Evolutionary conservation across 345 rosid genomes (phyloP).

Genomic region (Noccaea bulbosa): DNA sequence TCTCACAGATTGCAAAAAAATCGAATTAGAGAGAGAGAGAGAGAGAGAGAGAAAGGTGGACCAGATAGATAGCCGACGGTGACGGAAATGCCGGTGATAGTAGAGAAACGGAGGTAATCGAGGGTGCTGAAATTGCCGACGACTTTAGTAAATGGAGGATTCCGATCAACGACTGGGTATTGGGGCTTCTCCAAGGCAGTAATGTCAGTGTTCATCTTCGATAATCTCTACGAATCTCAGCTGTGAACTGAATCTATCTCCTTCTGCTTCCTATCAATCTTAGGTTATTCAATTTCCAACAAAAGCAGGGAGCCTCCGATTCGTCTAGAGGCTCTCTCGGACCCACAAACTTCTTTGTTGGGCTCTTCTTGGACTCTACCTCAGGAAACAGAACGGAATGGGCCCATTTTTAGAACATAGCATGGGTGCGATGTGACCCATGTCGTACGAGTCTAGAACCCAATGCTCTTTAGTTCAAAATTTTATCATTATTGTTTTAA

Average conservation of each 20-base stretch:
- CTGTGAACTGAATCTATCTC: slow-evolving; percentile 4
- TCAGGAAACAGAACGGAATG: background rate
- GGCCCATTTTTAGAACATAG: background rate
- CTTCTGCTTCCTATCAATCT: background rate
- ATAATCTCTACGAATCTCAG: background rate
- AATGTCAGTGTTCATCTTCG: slow-evolving; percentile 86
- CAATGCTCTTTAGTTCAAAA: too few relatives aligned
- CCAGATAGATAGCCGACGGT: slow-evolving; percentile 96
- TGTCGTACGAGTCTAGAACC: too few relatives aligned
- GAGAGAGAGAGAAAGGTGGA: slow-evolving; percentile 27
- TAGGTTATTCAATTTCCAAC: slow-evolving; percentile 25
- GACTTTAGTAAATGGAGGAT: slow-evolving; percentile 80
- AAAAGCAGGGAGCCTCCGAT: slow-evolving; percentile 1
- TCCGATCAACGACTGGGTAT: slow-evolving; percentile 84
- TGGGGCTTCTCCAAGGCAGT: slow-evolving; percentile 93
- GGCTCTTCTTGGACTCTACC: slow-evolving; percentile 11
- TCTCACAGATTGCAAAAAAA: slow-evolving; percentile 1
- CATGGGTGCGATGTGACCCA: too few relatives aligned
- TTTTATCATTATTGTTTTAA: too few relatives aligned
- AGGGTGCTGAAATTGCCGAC: slow-evolving; percentile 81
- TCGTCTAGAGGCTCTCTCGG: slow-evolving; percentile 7
- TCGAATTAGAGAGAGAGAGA: background rate
- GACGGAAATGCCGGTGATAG: slow-evolving; percentile 83
- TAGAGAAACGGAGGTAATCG: slow-evolving; percentile 76
- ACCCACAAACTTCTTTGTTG: slow-evolving; percentile 6